phyloP scores from a whole-genome alignment of 768 basidiomycete species.

The Zangia roseola region DNA sequence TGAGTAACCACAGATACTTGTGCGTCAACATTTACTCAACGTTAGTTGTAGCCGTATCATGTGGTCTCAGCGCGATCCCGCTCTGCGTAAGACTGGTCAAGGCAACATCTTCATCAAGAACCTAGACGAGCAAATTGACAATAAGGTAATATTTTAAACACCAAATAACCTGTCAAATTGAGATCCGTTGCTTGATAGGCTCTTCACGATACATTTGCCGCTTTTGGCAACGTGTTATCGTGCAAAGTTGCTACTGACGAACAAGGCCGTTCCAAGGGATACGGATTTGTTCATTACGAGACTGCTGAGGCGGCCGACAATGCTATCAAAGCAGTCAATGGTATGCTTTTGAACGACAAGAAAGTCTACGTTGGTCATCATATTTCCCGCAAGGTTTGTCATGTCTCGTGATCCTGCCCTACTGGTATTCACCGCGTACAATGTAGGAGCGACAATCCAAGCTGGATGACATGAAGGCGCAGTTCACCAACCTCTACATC shows the following conservation, averaged over 20 bases:
- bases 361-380: conserved; percentile 99
- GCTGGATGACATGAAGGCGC: conserved; percentile 94
- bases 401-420: too few species aligned
- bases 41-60: conserved; percentile 80
- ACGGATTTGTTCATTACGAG: conserved; percentile 99
- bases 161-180: too few species aligned
- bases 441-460: conserved; percentile 93
- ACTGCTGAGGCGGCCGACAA: conserved; percentile 93
- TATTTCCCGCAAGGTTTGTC: conserved; percentile 86
- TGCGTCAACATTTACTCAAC: background rate
- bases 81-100: conserved; percentile 98
- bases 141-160: conserved; percentile 66
- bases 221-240: conserved; percentile 96
- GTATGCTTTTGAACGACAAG: conserved; percentile 99
- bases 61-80: conserved; percentile 99
- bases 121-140: conserved; percentile 94
- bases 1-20: conserved; percentile 34
- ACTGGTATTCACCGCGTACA: background rate
- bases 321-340: conserved; percentile 98
- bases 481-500: conserved; percentile 98
- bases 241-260: conserved; percentile 99
- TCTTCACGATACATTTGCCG: conserved; percentile 98
- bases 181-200: too few species aligned
- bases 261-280: conserved; percentile 92
- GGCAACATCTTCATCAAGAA: conserved; percentile 99